phyloP scores from a whole-genome alignment of 176 grass and related monocot species.

The Avena sativa region DNA sequence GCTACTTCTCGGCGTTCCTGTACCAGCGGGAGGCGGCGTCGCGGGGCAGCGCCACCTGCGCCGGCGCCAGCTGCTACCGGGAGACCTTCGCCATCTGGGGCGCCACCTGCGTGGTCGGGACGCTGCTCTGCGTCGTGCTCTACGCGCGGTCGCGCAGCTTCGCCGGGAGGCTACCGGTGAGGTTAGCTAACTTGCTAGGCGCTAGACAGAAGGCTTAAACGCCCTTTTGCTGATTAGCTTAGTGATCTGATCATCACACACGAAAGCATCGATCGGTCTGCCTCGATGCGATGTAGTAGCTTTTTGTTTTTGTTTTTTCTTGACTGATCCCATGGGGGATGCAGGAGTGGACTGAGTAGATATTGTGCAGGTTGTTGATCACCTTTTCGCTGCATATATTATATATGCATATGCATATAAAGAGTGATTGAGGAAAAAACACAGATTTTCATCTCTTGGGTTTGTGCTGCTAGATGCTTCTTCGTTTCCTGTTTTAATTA shows the following conservation, averaged over 20 bases:
- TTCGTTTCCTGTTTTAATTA: not conserved
- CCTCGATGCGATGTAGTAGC: constrained; percentile 31
- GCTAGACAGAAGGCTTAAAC: constrained; percentile 28
- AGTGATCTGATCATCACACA: constrained; percentile 10
- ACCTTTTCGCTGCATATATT: constrained; percentile 40
- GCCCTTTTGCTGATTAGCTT: constrained; percentile 9
- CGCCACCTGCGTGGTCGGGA: constrained; percentile 59
- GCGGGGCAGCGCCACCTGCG: constrained; percentile 54
- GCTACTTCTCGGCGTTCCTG: constrained; percentile 79
- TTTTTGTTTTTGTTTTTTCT: constrained; percentile 23
- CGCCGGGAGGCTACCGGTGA: constrained; percentile 47
- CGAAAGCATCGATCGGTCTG: constrained; percentile 42
- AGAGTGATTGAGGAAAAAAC: constrained; percentile 44
- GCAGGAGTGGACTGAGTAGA: constrained; percentile 40
- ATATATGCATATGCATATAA: constrained; percentile 29
- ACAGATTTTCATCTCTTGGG: not conserved
- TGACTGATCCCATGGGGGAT: constrained; percentile 52
- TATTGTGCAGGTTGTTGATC: constrained; percentile 49
- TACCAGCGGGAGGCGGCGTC: constrained; percentile 69
- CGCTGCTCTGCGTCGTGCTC: constrained; percentile 70
- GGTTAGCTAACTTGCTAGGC: constrained; percentile 54
- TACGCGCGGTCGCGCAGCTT: constrained; percentile 65
- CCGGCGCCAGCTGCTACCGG: constrained; percentile 69
- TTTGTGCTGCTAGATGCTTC: not conserved
- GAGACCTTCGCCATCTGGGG: constrained; percentile 85